Evolutionary conservation across 805 yeast species (phyloP), one percentile per base, ranked within the genome.

Genomic region (Candida palmyrensis): DNA sequence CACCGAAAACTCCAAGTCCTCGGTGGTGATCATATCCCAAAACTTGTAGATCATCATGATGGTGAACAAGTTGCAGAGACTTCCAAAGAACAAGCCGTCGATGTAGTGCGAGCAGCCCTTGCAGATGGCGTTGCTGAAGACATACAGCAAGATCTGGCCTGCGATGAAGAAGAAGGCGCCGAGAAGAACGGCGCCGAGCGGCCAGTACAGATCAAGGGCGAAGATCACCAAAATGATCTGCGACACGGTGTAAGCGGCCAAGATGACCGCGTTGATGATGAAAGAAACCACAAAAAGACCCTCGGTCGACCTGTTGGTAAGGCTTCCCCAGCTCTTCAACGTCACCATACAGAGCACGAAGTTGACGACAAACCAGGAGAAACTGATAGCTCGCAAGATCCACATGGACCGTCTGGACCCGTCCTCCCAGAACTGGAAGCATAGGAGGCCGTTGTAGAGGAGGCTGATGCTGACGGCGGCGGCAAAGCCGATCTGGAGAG

Each of bases 11-110:
- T 90, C 98, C 47, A 90, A 77, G 55, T 92, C 97, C 49, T 90
- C 97, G 37, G 80, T 78, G 9, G 97, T 92, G 33, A 90, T 81
- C 73, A 89, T 87, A 51, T 89, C 97, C 96, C 97, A 90, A 46
- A 79, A 86, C 60, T 92, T 89, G 67, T 88, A 90, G 32, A 90
- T 69, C 97, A 92, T 90, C 95, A 92, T 88, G 35, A 83, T 62
- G 3, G 95, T 73, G 48, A 87, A 82, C 31, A 87, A 53, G 52
- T 86, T 86, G 51, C 95, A 75, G 22, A 87, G 48, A 17, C 92
- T 74, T 20, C 87, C 92, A 49, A 89, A 86, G 50, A 90, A 82
- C 19, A 87, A 57, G 1, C 97, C 97, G 51, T 90, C 98, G 15
- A 87, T 69, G 54, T 90, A 92, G 58, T 92, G 98, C 24, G 80